Percentiles rank a stretch among this genome's conserved stretches.
These are phyloP conservation scores for Bipolaris gigantea DNA, from an alignment of 2,329 filamentous ascomycete genomes.

Conservation along the genomic window DNA sequence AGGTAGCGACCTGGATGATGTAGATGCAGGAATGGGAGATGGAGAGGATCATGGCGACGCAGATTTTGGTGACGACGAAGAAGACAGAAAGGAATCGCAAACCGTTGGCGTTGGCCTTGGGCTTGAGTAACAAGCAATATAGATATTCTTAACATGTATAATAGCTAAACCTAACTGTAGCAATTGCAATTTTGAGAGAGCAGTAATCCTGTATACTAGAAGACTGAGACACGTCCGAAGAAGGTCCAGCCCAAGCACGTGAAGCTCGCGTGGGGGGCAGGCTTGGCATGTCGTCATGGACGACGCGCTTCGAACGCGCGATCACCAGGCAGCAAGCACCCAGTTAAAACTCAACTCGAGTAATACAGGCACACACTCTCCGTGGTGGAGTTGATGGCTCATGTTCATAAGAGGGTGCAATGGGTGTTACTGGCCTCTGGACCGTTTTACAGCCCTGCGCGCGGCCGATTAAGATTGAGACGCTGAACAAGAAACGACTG, in stretches of 20 bases:
- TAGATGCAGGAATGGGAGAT: slow-evolving; percentile 14
- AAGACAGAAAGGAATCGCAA: slow-evolving; percentile 18
- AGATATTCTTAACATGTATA: background rate
- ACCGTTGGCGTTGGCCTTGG: slow-evolving; percentile 19
- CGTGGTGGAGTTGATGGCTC: slow-evolving; percentile 18
- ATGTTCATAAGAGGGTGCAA: slow-evolving; percentile 45
- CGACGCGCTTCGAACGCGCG: slow-evolving; percentile 21
- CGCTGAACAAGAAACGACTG: slow-evolving; percentile 91
- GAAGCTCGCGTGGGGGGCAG: background rate
- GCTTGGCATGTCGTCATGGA: slow-evolving; percentile 22
- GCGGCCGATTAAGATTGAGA: slow-evolving; percentile 92
- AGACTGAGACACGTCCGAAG: background rate
- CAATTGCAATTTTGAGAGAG: background rate
- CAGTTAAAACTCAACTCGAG: background rate
- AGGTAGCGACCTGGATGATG: slow-evolving; percentile 10
- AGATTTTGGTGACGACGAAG: slow-evolving; percentile 29
- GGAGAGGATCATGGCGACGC: slow-evolving; percentile 16
- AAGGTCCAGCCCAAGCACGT: background rate
- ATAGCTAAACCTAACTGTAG: slow-evolving; percentile 5
- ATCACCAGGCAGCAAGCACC: slow-evolving; percentile 21
- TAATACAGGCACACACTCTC: background rate
- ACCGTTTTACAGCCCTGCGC: slow-evolving; percentile 93
- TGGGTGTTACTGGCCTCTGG: slow-evolving; percentile 99
- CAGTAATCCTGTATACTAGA: background rate
- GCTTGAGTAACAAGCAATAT: slow-evolving; percentile 9